phyloP scores from a whole-genome alignment of 208 protist genomes.

The Histomonas meleagridis region DNA sequence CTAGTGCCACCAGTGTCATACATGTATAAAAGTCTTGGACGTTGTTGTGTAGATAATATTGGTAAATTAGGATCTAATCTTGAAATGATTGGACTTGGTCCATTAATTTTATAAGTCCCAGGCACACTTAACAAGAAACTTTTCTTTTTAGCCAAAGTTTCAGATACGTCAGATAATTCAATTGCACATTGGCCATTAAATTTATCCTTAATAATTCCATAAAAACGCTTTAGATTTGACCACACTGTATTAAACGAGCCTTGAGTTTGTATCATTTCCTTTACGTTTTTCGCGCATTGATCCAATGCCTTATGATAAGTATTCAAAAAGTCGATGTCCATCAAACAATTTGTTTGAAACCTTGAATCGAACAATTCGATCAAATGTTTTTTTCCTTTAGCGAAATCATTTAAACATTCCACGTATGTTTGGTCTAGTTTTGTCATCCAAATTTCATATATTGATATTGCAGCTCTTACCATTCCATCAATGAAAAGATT shows the following conservation, averaged over 20 bases:
- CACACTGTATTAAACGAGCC: not conserved
- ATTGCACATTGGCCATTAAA: not conserved
- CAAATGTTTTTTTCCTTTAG: not conserved
- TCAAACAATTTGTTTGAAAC: not conserved
- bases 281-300: not conserved
- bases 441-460: not conserved
- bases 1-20: not conserved
- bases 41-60: constrained; percentile 4
- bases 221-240: not conserved
- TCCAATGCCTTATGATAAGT: not conserved
- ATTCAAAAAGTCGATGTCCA: not conserved
- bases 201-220: not conserved
- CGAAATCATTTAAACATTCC: not conserved
- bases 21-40: not conserved
- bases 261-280: not conserved
- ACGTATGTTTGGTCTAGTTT: not conserved
- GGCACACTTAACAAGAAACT: not conserved
- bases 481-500: not conserved
- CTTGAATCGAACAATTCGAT: not conserved
- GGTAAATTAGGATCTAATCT: not conserved
- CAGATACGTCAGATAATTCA: not conserved
- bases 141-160: not conserved
- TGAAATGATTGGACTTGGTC: not conserved
- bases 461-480: not conserved
- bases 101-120: not conserved